Evolutionary conservation across 1,284 basidiomycete species (phyloP), one percentile per base, ranked within the genome.

Genomic region (Fomitiporia mediterranea): DNA sequence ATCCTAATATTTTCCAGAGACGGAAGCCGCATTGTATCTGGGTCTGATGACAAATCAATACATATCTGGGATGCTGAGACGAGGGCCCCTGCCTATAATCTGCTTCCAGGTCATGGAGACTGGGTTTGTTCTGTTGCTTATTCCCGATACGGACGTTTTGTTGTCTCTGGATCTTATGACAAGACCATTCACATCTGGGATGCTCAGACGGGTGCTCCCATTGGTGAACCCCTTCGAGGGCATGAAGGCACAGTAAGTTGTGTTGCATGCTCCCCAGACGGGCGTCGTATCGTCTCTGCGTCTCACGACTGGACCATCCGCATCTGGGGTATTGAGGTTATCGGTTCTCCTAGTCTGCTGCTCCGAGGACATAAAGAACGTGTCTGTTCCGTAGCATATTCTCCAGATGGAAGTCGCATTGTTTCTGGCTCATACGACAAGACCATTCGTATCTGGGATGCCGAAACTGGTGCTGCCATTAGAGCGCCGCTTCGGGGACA

Each of bases 401-500:
- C 3, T 47, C 6, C 13, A 11, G 42, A 44, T 37, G 39, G 52
- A 28, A 42, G n/a, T 5, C 28, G 28, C 34, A 7, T 43, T 15
- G 5, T 23, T 34, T 21, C 42, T 19, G 42, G 39, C 28, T 39
- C 19, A 35, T 40, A 51, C 25, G 61, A 57, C 48, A 21, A 51
- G 23, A 37, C 8, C 50, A 59, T 48, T 49, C 62, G 91, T 89
- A 70, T 93, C 37, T 94, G 91, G 91, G 74, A 92, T 63, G 71
- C 89, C 9, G 90, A 93, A 64, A 92, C 87, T 0, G 91, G 92
- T 9, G 80, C 85, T 66, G 96, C 94, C 68, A 63, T 96, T 38
- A 88, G 91, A 58, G 80, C 91, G 23, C n/a, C n/a, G n/a, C 28
- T 98, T 35, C 67, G 79, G n/a, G 96, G 96, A 0, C 96, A 99